Base-by-base conservation (phyloP, 129 eudicot genomes). In the Saussurea involucrata region DNA sequence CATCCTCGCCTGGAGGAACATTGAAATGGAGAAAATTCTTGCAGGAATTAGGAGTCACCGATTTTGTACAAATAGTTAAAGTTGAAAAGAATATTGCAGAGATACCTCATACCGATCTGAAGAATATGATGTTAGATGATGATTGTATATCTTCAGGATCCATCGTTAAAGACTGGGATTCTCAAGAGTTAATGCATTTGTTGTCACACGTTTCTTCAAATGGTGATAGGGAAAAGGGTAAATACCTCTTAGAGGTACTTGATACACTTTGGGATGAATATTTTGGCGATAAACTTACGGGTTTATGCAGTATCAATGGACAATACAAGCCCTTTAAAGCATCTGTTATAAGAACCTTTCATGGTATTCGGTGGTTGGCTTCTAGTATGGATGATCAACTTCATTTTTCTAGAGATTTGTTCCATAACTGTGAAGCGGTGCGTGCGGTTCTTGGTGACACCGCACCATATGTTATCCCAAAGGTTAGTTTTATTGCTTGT, bases 401-500 rank as follows among this genome's bases (percentile, higher is more conserved):
- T 70, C 89, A 89, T 68, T 87, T 80, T 77, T 83, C 96, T 44
- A 85, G 66, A 69, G 97, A 89, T 77, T 72, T 92, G 71, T 92
- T 87, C 71, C 74, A 89, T 78, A 86, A 89, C 63, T 87, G 95
- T 81, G 88, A 82, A 40, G 80, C 81, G n/a, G 97, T 92, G 73
- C 87, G 80, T 63, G 86, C 90, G 36, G 34, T 92, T 77, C 69
- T 92, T 13, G 95, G 97, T 69, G 82, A 32, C 71, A 60, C 6
- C 46, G 95, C 96, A 34, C 95, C 97, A 31, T 92, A 87, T 80
- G 81, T 80, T 77, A 67, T 80, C 71, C 95, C 95, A 66, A 89
- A 89, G 97, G 97, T 92, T 63, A 76, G 92, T 81, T 73, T 74
- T 24, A 40, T 69, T 6, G 28, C 28, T 60, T 60, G 21, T 60